These are phyloP conservation scores for Aspergillus persii DNA, from an alignment of 2,329 filamentous ascomycete species.

Conservation along the genomic window DNA sequence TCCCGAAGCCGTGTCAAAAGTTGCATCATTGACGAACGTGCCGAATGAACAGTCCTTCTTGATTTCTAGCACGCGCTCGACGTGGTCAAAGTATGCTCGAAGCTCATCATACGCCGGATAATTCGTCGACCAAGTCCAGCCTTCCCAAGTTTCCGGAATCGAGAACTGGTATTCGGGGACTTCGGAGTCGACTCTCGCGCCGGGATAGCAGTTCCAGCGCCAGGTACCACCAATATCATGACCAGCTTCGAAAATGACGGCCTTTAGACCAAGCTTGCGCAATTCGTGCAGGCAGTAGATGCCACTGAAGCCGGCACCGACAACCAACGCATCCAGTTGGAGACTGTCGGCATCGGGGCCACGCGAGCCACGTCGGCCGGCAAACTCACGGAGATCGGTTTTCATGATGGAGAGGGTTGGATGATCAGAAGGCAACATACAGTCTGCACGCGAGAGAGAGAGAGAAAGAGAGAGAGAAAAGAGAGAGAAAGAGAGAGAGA, in stretches of 20 bases:
- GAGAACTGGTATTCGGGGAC: constrained; percentile 55
- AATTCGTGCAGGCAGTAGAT: constrained; percentile 54
- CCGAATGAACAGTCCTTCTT: constrained; percentile 48
- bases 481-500: no score
- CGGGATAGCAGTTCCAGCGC: constrained; percentile 58
- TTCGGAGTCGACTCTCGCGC: constrained; percentile 54
- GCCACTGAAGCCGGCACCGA: constrained; percentile 32
- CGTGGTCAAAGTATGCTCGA: constrained; percentile 47
- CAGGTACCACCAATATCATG: constrained; percentile 54
- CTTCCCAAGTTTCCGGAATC: constrained; percentile 48
- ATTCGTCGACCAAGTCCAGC: constrained; percentile 45
- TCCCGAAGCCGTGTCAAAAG: constrained; percentile 36
- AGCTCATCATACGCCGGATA: constrained; percentile 38
- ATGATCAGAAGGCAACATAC: not conserved
- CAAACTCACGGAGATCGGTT: not conserved
- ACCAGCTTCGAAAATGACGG: constrained; percentile 54
- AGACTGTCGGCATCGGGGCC: constrained; percentile 28
- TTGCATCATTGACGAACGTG: constrained; percentile 41
- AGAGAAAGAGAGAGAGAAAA: no score
- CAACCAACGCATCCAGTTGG: constrained; percentile 25
- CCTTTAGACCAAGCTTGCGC: constrained; percentile 50
- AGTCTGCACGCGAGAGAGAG: not conserved
- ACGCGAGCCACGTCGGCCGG: constrained; percentile 21
- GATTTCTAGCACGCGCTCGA: constrained; percentile 45
- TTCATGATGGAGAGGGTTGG: not conserved